Base-by-base conservation (phyloP, 2,329 filamentous ascomycete species). In the Orbilia brochopaga region DNA sequence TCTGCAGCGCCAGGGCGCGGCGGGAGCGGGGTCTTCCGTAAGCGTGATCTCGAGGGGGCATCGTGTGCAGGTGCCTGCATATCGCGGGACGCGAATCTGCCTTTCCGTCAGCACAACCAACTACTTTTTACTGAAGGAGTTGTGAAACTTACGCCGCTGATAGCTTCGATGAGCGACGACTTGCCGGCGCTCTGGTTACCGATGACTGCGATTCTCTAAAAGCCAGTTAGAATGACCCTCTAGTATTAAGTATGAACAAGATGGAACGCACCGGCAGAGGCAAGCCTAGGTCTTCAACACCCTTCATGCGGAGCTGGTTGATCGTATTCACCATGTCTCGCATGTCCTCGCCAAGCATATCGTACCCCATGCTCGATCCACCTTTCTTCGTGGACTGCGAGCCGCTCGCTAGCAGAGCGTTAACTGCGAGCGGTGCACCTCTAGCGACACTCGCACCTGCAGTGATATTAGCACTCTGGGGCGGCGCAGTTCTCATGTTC, bases 181-280 rank as follows among this genome's bases (percentile, higher is more conserved):
- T 76, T 76, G 6, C 75, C 75, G 1, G 75, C 75, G 46, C 74
- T 75, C 57, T 76, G 75, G 42, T 76, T 76, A 8, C 75, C 75
- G 23, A 76, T 75, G 10, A 76, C 75, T 1, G 75, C 75, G 21
- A 76, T 76, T 50, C 74, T 65, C 67, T 72, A 44, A 23, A 35
- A 23, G 13, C 55, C n/a, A 13, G 27, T 64, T 56, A 50, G 40
- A 17, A 13, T n/a, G 17, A 1, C 13, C 24, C 24, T 1, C 40
- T 42, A 32, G 5, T 46, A 46, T 56, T n/a, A 15, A 32, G 23
- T 10, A 6, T 19, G 15, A 19, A 19, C 6, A 30, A 30, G 19
- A 1, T 2, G 55, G 1, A 27, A 17, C 52, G 55, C 57, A 65
- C 67, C 7, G 75, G 75, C 13, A 76, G 53, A 1, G 75, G 75